These are phyloP conservation scores for Tulasnella sp. DNA, from an alignment of 768 basidiomycete genomes.

Conservation along the genomic window DNA sequence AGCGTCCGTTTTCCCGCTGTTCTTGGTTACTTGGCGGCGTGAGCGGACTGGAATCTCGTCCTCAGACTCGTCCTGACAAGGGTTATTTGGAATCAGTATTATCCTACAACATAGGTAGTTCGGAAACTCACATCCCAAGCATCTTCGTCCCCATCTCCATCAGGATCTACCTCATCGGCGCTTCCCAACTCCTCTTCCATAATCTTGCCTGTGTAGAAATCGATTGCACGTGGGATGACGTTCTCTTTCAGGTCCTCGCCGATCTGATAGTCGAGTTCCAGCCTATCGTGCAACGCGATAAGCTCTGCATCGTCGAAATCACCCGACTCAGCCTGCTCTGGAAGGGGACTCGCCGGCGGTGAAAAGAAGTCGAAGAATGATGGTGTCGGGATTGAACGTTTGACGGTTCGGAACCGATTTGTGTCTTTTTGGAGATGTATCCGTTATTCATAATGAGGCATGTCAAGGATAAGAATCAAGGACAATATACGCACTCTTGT, in stretches of 20 bases:
- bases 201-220: slow-evolving; percentile 96
- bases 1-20: background rate
- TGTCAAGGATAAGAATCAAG: background rate
- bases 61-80: slow-evolving; percentile 26
- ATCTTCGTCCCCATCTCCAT: slow-evolving; percentile 17
- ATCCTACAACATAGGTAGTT: slow-evolving; percentile 12
- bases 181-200: slow-evolving; percentile 53
- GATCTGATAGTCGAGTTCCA: slow-evolving; percentile 96
- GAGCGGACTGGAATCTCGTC: slow-evolving; percentile 10
- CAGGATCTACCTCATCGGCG: background rate
- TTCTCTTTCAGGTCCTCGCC: slow-evolving; percentile 98
- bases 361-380: slow-evolving; percentile 99
- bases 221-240: slow-evolving; percentile 90
- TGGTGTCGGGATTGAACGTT: slow-evolving; percentile 78
- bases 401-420: slow-evolving; percentile 36
- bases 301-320: slow-evolving; percentile 77
- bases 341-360: slow-evolving; percentile 61
- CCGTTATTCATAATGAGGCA: background rate
- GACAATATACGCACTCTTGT: slow-evolving; percentile 67
- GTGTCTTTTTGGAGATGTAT: no score
- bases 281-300: slow-evolving; percentile 81
- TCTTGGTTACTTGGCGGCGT: slow-evolving; percentile 1
- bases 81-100: background rate
- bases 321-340: slow-evolving; percentile 53
- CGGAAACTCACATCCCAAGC: slow-evolving; percentile 35